phyloP scores from a whole-genome alignment of 345 rosid species.

The Salix viminalis region DNA sequence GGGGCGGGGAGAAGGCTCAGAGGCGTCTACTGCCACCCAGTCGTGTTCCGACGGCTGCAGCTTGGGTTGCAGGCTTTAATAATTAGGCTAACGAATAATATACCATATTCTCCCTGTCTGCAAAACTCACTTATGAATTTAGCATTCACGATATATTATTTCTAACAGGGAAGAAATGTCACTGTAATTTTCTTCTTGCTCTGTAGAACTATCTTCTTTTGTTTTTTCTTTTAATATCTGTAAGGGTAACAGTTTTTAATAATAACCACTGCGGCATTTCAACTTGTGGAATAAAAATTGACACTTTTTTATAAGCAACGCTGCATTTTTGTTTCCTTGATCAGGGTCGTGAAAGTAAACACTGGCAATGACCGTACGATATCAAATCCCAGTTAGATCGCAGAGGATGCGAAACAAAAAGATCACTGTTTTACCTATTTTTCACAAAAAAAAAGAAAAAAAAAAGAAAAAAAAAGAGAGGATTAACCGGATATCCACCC shows the following conservation, averaged over 20 bases:
- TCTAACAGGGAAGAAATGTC: neutral
- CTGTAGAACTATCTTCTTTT: neutral
- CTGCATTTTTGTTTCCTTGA: neutral
- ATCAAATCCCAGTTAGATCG: neutral
- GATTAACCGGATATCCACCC: slow-evolving; percentile 21
- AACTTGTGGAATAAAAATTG: neutral
- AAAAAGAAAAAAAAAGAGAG: neutral
- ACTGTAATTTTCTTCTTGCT: neutral
- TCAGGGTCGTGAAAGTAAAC: neutral
- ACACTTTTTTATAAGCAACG: neutral
- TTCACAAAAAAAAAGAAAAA: neutral
- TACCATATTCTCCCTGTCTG: neutral
- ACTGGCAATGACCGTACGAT: neutral
- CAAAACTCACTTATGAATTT: neutral
- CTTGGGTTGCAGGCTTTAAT: neutral
- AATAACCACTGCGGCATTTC: neutral
- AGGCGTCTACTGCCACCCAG: neutral
- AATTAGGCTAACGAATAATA: neutral
- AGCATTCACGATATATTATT: neutral
- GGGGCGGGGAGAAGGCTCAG: neutral
- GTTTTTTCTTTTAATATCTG: neutral
- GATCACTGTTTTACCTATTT: slow-evolving; percentile 8
- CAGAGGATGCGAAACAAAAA: neutral
- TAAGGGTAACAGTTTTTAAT: neutral
- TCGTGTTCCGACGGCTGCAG: neutral